Base-by-base conservation (phyloP, 768 basidiomycete species). In the Krasilnikovozyma curviuscula region DNA sequence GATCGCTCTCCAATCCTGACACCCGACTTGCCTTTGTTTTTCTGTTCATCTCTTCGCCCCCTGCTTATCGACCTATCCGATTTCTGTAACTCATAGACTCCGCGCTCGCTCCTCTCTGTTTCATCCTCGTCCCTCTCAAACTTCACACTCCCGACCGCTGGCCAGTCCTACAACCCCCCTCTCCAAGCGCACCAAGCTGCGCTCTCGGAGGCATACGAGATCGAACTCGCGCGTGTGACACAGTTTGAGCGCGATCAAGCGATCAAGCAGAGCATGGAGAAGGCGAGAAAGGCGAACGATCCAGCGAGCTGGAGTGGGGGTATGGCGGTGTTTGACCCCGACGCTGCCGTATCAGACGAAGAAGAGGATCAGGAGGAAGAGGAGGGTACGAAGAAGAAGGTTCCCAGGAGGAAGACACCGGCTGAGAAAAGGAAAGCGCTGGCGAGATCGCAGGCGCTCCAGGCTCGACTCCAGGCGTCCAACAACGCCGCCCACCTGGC, bases 81-180 rank as follows among this genome's bases (percentile, higher is more conserved):
- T n/a, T n/a, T n/a, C n/a, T n/a, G n/a, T n/a, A n/a, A n/a, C n/a
- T n/a, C n/a, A n/a, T n/a, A n/a, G n/a, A n/a, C n/a, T n/a, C n/a
- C n/a, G n/a, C n/a, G n/a, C n/a, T n/a, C n/a, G n/a, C n/a, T n/a
- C n/a, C n/a, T n/a, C n/a, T n/a, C n/a, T n/a, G n/a, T n/a, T n/a
- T n/a, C n/a, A n/a, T n/a, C n/a, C n/a, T n/a, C 46, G 19, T 16
- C 30, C 30, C 16, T 52, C 16, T 28, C 39, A 3, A 46, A 44
- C 12, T 39, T 52, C 14, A 29, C 44, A 16, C 38, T 76, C 3
- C 88, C 88, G 0, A 82, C 83, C 55, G 75, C 75, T 28, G 88
- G 88, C 18, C 73, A 79, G 3, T 88, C 84, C 16, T 95, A 95
- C 61, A 93, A 93, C 60, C 88, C 88, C 0, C 75, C 77, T 0